These are phyloP conservation scores for Rhododendron molle DNA, from an alignment of 148 eudicot genomes.

Conservation along the genomic window DNA sequence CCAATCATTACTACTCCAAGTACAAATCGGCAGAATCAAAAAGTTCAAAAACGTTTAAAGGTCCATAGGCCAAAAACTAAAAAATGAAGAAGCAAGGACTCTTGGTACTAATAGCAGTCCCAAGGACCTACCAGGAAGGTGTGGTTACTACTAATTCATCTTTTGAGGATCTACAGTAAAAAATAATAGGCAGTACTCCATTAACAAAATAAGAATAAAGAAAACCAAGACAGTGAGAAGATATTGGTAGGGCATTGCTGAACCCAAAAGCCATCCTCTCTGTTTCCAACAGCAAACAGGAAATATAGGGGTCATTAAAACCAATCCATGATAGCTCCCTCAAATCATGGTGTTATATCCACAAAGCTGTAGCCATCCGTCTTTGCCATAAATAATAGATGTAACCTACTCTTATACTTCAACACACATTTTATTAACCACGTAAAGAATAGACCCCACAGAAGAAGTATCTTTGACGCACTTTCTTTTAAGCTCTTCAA, in stretches of 20 bases:
- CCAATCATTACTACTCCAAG: neutral
- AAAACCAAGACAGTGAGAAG: neutral
- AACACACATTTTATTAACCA: neutral
- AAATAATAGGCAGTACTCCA: neutral
- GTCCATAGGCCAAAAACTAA: neutral
- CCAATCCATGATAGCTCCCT: neutral
- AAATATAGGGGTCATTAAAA: neutral
- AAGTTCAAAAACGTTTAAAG: neutral
- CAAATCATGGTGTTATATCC: neutral
- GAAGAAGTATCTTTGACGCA: neutral
- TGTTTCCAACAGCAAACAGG: neutral
- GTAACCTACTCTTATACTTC: neutral
- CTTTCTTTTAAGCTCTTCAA: neutral
- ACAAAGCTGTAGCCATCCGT: neutral
- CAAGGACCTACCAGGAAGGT: neutral
- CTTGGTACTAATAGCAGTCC: neutral
- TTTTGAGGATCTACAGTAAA: neutral
- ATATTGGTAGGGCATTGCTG: neutral
- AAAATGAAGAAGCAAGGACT: neutral
- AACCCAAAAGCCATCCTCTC: conserved; percentile 3
- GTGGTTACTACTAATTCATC: neutral
- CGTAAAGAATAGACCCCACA: neutral
- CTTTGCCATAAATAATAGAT: neutral
- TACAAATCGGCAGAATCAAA: neutral
- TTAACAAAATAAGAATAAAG: neutral